phyloP scores from a whole-genome alignment of 306 rosid species.

The Hylodesmum podocarpum region DNA sequence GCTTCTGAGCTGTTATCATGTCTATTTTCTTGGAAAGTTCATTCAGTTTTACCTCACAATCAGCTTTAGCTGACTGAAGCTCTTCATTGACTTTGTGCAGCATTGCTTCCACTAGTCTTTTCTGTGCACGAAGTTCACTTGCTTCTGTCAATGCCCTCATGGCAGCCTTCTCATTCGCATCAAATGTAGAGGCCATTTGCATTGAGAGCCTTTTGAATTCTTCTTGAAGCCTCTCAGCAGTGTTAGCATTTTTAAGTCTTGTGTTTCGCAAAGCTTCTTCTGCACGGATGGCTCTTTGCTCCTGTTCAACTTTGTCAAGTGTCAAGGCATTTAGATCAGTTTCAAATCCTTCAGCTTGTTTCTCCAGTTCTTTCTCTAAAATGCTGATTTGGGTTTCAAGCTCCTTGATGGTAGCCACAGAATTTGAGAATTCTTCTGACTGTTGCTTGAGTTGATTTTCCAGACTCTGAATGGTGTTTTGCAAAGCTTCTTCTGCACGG shows the following conservation, averaged over 20 bases:
- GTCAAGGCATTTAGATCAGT: slow-evolving; percentile 66
- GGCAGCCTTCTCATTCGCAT: slow-evolving; percentile 81
- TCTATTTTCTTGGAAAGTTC: slow-evolving; percentile 56
- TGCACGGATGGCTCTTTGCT: slow-evolving; percentile 90
- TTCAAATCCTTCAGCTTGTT: slow-evolving; percentile 73
- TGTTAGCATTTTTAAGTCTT: slow-evolving; percentile 64
- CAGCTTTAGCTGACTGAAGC: slow-evolving; percentile 54
- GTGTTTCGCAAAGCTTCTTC: slow-evolving; percentile 79
- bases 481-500: slow-evolving; percentile 80
- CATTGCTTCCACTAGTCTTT: slow-evolving; percentile 61
- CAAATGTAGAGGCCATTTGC: slow-evolving; percentile 86
- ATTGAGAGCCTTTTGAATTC: slow-evolving; percentile 75
- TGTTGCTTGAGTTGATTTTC: slow-evolving; percentile 64
- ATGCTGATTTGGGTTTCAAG: slow-evolving; percentile 59
- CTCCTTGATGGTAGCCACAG: slow-evolving; percentile 56
- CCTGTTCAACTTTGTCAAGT: slow-evolving; percentile 77
- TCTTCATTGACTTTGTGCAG: slow-evolving; percentile 58
- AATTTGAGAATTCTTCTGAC: slow-evolving; percentile 63
- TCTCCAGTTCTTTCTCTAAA: slow-evolving; percentile 76
- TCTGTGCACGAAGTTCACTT: slow-evolving; percentile 63
- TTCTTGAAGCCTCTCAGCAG: slow-evolving; percentile 90
- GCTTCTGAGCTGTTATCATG: slow-evolving; percentile 48
- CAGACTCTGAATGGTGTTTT: slow-evolving; percentile 63
- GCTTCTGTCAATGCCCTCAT: slow-evolving; percentile 70
- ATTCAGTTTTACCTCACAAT: slow-evolving; percentile 48